Conservation (phyloP, 78 protist species). For the Kipferlia bialata region DNA sequence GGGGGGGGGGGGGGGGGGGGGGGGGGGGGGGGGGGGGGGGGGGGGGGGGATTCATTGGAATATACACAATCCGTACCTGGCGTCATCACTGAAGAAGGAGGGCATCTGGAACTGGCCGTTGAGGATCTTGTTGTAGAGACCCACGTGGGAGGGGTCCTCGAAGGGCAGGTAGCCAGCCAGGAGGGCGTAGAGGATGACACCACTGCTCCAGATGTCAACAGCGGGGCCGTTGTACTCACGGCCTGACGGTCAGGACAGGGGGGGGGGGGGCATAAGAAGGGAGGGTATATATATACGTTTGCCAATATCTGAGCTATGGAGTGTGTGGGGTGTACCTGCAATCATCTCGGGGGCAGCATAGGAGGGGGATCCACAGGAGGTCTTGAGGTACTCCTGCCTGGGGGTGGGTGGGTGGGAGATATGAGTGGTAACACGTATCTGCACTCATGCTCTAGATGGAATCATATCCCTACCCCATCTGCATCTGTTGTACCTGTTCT, state of each 20-base stretch:
- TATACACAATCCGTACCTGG: too few relatives aligned
- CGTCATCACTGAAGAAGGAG: slow-evolving; percentile 25
- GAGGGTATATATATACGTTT: too few relatives aligned
- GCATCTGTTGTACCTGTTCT: background rate
- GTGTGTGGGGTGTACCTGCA: too few relatives aligned
- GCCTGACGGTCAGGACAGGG: too few relatives aligned
- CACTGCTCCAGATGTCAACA: slow-evolving; percentile 31
- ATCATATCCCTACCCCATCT: too few relatives aligned
- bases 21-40: too few relatives aligned
- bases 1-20: too few relatives aligned
- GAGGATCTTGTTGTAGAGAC: slow-evolving; percentile 43
- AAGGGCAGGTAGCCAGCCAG: slow-evolving; percentile 27
- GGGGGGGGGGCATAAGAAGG: too few relatives aligned
- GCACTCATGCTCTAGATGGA: too few relatives aligned
- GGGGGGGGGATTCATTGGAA: too few relatives aligned
- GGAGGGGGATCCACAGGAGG: slow-evolving; percentile 14
- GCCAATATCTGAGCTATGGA: too few relatives aligned
- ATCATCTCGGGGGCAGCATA: slow-evolving; percentile 32
- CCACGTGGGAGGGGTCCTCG: background rate
- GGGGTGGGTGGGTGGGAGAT: background rate
- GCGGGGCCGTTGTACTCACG: background rate
- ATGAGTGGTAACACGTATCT: background rate
- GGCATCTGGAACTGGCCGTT: slow-evolving; percentile 64
- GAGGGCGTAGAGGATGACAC: slow-evolving; percentile 31
- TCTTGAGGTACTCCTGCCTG: background rate